A percentile compares a stretch with the other conserved stretches of the same genome.
These are phyloP conservation scores for Solanum microdontum DNA, from an alignment of 257 asterid species.

Conservation along the genomic window DNA sequence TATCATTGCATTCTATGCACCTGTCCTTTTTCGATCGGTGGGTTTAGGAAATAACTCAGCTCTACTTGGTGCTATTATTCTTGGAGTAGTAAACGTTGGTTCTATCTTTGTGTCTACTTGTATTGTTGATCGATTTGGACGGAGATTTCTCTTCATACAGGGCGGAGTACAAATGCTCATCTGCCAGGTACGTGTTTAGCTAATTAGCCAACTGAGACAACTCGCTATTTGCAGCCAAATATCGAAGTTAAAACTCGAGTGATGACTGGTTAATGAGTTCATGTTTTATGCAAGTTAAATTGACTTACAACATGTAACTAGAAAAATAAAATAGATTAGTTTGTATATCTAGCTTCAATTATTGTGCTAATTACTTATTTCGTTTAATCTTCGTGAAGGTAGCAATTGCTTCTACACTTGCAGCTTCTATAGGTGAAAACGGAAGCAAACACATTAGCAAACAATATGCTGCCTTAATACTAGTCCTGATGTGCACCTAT, in stretches of 20 bases:
- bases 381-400: neutral
- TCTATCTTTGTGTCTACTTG: slow-evolving; percentile 63
- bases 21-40: slow-evolving; percentile 54
- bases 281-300: no score
- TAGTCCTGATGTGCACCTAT: slow-evolving; percentile 53
- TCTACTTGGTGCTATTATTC: slow-evolving; percentile 60
- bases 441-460: neutral
- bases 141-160: slow-evolving; percentile 47
- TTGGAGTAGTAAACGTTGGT: slow-evolving; percentile 61
- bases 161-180: slow-evolving; percentile 79
- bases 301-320: neutral
- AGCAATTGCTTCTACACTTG: neutral
- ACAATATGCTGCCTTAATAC: slow-evolving; percentile 32
- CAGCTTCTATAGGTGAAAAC: neutral
- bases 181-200: slow-evolving; percentile 24
- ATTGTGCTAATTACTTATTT: neutral
- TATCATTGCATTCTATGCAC: slow-evolving; percentile 88
- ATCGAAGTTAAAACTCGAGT: neutral
- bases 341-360: neutral
- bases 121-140: slow-evolving; percentile 61
- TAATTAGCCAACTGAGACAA: neutral
- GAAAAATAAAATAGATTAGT: neutral
- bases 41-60: slow-evolving; percentile 71
- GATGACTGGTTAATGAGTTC: no score
- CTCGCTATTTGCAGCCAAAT: neutral